A percentile compares a stretch with the other conserved stretches of the same genome.
Conservation (phyloP, 2,329 filamentous ascomycete genomes). For the Aspergillus ibericus region DNA sequence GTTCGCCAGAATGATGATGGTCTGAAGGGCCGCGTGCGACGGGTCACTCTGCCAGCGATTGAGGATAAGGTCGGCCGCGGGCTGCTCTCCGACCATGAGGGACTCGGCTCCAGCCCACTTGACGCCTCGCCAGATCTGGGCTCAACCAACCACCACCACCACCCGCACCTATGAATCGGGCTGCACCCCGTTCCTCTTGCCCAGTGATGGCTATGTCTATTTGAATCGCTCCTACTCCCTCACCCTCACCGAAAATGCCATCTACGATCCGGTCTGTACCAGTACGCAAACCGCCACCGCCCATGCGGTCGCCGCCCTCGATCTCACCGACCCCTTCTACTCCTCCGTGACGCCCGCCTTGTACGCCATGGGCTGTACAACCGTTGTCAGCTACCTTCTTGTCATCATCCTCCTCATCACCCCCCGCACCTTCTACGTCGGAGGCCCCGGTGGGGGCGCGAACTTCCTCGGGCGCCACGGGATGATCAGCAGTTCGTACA, state of each 20-base stretch:
- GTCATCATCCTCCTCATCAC: conserved; percentile 93
- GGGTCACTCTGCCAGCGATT: not conserved
- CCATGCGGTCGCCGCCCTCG: conserved; percentile 55
- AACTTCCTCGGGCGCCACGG: conserved; percentile 78
- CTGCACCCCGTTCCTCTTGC: conserved; percentile 64
- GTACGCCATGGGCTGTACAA: conserved; percentile 89
- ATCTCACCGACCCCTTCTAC: conserved; percentile 85
- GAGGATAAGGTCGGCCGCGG: not conserved
- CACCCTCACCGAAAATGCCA: conserved; percentile 49
- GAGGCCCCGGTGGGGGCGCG: conserved; percentile 63
- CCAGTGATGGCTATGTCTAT: conserved; percentile 49
- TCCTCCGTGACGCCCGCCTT: conserved; percentile 89
- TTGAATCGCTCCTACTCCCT: conserved; percentile 44
- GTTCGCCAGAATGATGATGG: not conserved
- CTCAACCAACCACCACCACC: conserved; percentile 38
- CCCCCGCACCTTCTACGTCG: conserved; percentile 88
- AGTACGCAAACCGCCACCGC: conserved; percentile 32
- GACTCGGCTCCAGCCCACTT: conserved; percentile 32
- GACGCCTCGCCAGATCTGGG: conserved; percentile 44
- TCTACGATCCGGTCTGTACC: conserved; percentile 53
- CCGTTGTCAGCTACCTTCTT: conserved; percentile 85
- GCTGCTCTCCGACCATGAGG: conserved; percentile 29
- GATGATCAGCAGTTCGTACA: conserved; percentile 77
- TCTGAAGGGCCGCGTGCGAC: not conserved
- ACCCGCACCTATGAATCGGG: conserved; percentile 44